Evolutionary conservation across 768 basidiomycete genomes (phyloP).

Genomic region (Suillus paluster): DNA sequence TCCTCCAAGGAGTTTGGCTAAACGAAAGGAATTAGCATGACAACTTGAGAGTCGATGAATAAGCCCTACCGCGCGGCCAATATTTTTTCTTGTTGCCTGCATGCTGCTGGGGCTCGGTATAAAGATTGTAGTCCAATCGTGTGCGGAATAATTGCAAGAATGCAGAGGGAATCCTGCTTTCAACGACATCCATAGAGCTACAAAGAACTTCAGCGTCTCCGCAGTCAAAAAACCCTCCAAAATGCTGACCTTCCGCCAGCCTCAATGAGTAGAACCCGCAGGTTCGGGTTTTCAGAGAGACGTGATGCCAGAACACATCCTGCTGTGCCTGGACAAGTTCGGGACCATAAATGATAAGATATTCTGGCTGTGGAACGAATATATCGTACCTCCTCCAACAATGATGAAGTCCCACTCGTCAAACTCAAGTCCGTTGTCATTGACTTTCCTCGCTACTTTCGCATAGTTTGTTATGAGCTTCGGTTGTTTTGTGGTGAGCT

Average conservation of each 20-base stretch:
- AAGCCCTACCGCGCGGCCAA: conserved; percentile 65
- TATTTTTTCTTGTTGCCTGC: conserved; percentile 51
- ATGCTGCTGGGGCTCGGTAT: conserved; percentile 58
- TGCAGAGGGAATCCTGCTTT: conserved; percentile 49
- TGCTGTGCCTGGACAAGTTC: conserved; percentile 39
- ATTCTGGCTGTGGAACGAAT: too few relatives aligned
- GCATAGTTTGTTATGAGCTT: conserved; percentile 18
- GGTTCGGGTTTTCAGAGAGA: conserved; percentile 41
- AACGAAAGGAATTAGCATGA: background rate
- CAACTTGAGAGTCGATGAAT: background rate
- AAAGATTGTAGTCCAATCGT: conserved; percentile 55
- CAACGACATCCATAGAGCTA: conserved; percentile 49
- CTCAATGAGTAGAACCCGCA: conserved; percentile 46
- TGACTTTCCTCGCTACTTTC: conserved; percentile 13
- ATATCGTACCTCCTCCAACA: conserved; percentile 54
- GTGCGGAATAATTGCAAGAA: conserved; percentile 47
- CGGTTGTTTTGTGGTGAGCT: background rate
- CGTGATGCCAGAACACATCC: conserved; percentile 50
- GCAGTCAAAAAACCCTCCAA: background rate
- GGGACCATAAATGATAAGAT: background rate
- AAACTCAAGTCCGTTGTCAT: conserved; percentile 3
- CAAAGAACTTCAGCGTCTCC: background rate
- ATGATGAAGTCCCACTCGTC: conserved; percentile 55
- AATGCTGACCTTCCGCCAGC: conserved; percentile 48
- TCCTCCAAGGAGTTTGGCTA: conserved; percentile 73